Evolutionary conservation across 179 eudicot species (phyloP), one percentile per base, ranked within the genome.

Genomic region (Gypsophila paniculata): DNA sequence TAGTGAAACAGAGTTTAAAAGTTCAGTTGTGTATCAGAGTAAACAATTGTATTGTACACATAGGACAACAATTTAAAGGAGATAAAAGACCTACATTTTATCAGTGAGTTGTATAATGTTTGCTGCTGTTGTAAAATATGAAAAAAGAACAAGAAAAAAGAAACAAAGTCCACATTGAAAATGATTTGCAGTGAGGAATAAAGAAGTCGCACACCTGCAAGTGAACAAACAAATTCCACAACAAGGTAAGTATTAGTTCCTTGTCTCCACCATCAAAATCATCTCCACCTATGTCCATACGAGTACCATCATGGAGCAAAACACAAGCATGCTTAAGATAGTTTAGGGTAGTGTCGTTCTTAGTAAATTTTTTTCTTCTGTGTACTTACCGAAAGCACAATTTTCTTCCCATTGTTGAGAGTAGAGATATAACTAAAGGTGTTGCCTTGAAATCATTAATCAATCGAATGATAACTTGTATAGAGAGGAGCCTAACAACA

Each of bases 141-240:
- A n/a, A n/a, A n/a, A n/a, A n/a, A n/a, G n/a, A n/a, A n/a, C n/a
- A n/a, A n/a, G n/a, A n/a, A n/a, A n/a, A n/a, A n/a, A n/a, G n/a
- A n/a, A n/a, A 29, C 22, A 44, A 29, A 11, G 62, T 65, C 59
- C 14, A 74, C 59, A 12, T 9, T 32, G 25, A 51, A 48, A 39
- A 22, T 46, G 17, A 14, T 23, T 52, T 18, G 22, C 13, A 21
- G 22, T 11, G 60, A 6, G 64, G 66, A 58, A 58, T 44, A 77
- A 69, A 65, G 61, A 58, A 21, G 72, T 29, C 64, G 65, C 69
- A 22, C 61, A 89, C 98, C 98, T 93, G 98, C 81, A 91, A 78
- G 81, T 91, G 88, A 62, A 91, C 89, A 80, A 93, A 93, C 72
- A 89, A 79, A 75, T 91, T 91, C 98, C 98, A 93, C 66, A 93